Conservation (phyloP, 2,329 filamentous ascomycete genomes). For the Pseudogymnoascus sp. region DNA sequence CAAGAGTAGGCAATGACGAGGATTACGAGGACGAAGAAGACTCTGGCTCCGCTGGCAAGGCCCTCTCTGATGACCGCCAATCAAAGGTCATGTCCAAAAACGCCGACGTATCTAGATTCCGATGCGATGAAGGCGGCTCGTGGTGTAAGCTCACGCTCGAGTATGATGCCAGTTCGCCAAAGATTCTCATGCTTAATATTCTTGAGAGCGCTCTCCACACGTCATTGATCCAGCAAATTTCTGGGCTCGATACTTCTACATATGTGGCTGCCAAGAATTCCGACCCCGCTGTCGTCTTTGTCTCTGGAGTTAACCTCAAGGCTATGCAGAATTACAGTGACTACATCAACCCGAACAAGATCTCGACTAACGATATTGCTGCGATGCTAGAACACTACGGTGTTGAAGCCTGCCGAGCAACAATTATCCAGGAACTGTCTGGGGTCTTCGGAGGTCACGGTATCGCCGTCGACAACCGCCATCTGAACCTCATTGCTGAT, state of each 20-base stretch:
- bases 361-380: slow-evolving; percentile 88
- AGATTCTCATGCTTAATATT: slow-evolving; percentile 85
- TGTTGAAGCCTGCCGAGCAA: slow-evolving; percentile 82
- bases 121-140: slow-evolving; percentile 68
- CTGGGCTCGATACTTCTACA: slow-evolving; percentile 65
- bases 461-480: slow-evolving; percentile 83
- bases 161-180: slow-evolving; percentile 72
- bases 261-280: slow-evolving; percentile 50
- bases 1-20: slow-evolving; percentile 20
- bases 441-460: slow-evolving; percentile 84
- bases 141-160: slow-evolving; percentile 77
- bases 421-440: slow-evolving; percentile 78
- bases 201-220: slow-evolving; percentile 73
- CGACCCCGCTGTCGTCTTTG: slow-evolving; percentile 57
- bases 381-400: slow-evolving; percentile 80
- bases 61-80: slow-evolving; percentile 38
- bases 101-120: slow-evolving; percentile 64
- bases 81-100: slow-evolving; percentile 56
- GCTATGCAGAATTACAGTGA: slow-evolving; percentile 86
- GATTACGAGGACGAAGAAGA: slow-evolving; percentile 31
- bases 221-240: slow-evolving; percentile 80
- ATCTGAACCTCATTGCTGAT: slow-evolving; percentile 91
- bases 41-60: slow-evolving; percentile 16
- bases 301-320: slow-evolving; percentile 76
- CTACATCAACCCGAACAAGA: slow-evolving; percentile 74